Percentiles rank a stretch among this genome's conserved stretches.
phyloP scores from a whole-genome alignment of 495 filamentous ascomycete species.

The Lindgomyces ingoldianus region DNA sequence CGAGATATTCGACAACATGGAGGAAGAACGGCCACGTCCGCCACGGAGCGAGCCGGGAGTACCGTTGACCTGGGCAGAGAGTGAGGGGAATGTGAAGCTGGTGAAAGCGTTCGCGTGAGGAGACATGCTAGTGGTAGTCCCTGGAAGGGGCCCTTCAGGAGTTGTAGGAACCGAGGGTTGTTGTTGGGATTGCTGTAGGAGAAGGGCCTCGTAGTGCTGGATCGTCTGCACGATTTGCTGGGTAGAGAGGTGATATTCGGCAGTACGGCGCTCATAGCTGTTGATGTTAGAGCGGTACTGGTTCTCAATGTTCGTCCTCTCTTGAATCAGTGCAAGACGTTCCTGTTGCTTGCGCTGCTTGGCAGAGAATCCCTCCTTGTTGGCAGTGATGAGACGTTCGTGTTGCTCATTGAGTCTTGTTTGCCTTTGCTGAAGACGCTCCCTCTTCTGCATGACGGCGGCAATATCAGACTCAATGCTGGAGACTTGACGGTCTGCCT shows the following conservation, averaged over 20 bases:
- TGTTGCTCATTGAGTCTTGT: conserved; percentile 77
- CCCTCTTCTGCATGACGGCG: conserved; percentile 69
- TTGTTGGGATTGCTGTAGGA: conserved; percentile 30
- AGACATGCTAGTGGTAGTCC: conserved; percentile 28
- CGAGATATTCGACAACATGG: conserved; percentile 67
- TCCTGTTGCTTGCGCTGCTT: conserved; percentile 70
- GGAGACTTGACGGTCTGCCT: conserved; percentile 64
- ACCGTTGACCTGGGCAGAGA: conserved; percentile 26
- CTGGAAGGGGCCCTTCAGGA: conserved; percentile 43
- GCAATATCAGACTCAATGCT: conserved; percentile 66
- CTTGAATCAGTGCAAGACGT: conserved; percentile 64
- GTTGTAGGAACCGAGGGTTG: conserved; percentile 37
- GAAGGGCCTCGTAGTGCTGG: conserved; percentile 32
- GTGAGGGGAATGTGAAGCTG: conserved; percentile 42
- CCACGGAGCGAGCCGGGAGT: conserved; percentile 35
- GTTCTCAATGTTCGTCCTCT: conserved; percentile 61
- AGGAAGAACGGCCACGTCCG: conserved; percentile 60
- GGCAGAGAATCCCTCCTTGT: conserved; percentile 72
- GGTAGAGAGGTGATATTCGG: conserved; percentile 24
- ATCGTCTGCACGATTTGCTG: conserved; percentile 28
- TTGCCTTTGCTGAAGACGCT: conserved; percentile 73
- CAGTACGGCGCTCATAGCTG: conserved; percentile 30
- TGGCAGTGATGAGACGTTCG: conserved; percentile 74
- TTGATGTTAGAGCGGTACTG: conserved; percentile 46
- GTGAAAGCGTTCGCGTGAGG: conserved; percentile 31